Evolutionary conservation across 2,329 filamentous ascomycete species (phyloP), one percentile per base, ranked within the genome.

Genomic region (Dothidotthia symphoricarpi): DNA sequence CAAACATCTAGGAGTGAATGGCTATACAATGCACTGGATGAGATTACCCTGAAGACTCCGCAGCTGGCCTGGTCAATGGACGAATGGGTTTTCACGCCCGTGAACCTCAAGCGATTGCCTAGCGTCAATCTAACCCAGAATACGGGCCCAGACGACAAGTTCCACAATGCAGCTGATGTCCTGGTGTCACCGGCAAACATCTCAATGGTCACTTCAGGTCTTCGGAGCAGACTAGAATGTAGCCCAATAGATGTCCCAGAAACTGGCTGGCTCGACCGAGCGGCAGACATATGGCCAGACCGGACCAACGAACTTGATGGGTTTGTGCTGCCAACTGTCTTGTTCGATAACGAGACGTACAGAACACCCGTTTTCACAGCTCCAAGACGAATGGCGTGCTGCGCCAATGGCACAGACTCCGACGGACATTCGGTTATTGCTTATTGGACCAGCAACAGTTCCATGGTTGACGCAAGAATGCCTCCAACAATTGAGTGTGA

Each of bases 361-460:
- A 28, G 27, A 10, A 31, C 31, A 8, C 31, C 36, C 11, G n/a
- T 34, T 7, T 29, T 28, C 26, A 24, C 25, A 11, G 27, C 37
- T 3, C 34, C 26, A 6, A 16, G n/a, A 17, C n/a, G 28, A 6
- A 16, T 43, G 17, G 28, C 33, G 13, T 39, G 35, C 28, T 43
- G 41, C 12, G 29, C 31, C 6, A 43, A 39, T 14, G 26, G 28
- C 10, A 39, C 35, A 2, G 32, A 30, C 2, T 4, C 22, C n/a
- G 25, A 24, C 3, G 16, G 22, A 12, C 28, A 38, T 6, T 29
- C 41, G 8, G 32, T 31, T 16, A 24, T 43, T 8, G 41, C 31
- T 4, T 43, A 43, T 24, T 43, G 41, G 41, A 39, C 41, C 7
- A 29, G 31, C 26, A 35, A 39, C 19, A 30, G 25, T 27, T 51